phyloP scores from a whole-genome alignment of 2,329 filamentous ascomycete species.

The Ambrosiella beaveri region DNA sequence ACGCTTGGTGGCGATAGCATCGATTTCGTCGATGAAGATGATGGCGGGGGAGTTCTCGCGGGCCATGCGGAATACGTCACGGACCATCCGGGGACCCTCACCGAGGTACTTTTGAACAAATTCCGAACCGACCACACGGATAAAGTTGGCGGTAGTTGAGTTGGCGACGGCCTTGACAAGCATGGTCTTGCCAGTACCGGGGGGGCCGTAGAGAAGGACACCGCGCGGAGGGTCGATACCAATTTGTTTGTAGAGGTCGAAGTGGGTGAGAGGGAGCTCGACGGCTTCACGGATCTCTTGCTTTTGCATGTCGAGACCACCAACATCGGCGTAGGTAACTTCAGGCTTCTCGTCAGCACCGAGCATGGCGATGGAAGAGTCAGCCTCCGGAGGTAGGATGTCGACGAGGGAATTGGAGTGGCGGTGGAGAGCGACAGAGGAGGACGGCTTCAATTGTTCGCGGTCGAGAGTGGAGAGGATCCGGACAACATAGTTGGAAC shows the following conservation, averaged over 20 bases:
- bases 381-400: slow-evolving; percentile 94
- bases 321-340: slow-evolving; percentile 93
- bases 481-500: slow-evolving; percentile 96
- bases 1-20: slow-evolving; percentile 96
- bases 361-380: slow-evolving; percentile 97
- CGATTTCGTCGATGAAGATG: slow-evolving; percentile 99
- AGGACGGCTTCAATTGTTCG: slow-evolving; percentile 93
- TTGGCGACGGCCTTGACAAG: slow-evolving; percentile 96
- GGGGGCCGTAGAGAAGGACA: slow-evolving; percentile 88
- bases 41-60: slow-evolving; percentile 95
- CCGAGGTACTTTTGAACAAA: slow-evolving; percentile 98
- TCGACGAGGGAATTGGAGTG: slow-evolving; percentile 98
- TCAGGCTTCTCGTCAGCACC: slow-evolving; percentile 94
- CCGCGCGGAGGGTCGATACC: slow-evolving; percentile 95
- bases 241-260: slow-evolving; percentile 97
- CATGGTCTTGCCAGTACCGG: slow-evolving; percentile 94
- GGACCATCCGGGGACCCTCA: slow-evolving; percentile 95
- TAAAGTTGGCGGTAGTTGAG: slow-evolving; percentile 94
- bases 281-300: slow-evolving; percentile 98
- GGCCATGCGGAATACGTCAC: slow-evolving; percentile 97
- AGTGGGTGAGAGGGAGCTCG: slow-evolving; percentile 89
- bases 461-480: slow-evolving; percentile 97
- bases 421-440: slow-evolving; percentile 89
- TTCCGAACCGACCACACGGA: slow-evolving; percentile 92
- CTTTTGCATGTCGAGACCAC: slow-evolving; percentile 98